A percentile compares a stretch with the other conserved stretches of the same genome.
These are phyloP conservation scores for Pestalotiopsis sp. DNA, from an alignment of 2,329 filamentous ascomycete species.

Conservation along the genomic window DNA sequence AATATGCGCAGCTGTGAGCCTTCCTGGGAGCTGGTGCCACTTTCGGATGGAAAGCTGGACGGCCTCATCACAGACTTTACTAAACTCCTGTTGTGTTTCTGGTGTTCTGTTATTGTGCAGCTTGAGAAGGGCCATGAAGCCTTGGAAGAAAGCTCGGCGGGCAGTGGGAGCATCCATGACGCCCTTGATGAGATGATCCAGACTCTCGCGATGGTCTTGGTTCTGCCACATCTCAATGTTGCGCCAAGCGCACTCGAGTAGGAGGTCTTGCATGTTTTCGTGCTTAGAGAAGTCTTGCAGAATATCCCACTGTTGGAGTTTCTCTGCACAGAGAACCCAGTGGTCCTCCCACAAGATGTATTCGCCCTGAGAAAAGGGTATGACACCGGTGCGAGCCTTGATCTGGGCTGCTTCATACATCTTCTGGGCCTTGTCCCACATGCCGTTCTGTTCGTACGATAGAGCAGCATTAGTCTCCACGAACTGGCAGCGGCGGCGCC, in stretches of 20 bases:
- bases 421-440: constrained; percentile 98
- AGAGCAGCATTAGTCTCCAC: constrained; percentile 96
- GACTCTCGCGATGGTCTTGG: constrained; percentile 80
- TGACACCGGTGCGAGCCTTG: constrained; percentile 92
- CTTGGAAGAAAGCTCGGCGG: constrained; percentile 93
- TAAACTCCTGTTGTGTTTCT: constrained; percentile 80
- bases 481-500: constrained; percentile 92
- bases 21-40: constrained; percentile 96
- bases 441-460: constrained; percentile 97
- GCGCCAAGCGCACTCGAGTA: constrained; percentile 94
- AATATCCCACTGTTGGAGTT: constrained; percentile 98
- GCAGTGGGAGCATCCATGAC: constrained; percentile 97
- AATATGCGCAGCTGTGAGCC: constrained; percentile 93
- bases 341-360: constrained; percentile 99
- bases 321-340: constrained; percentile 96
- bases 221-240: constrained; percentile 95
- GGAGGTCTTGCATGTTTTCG: constrained; percentile 95
- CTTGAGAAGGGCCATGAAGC: constrained; percentile 95
- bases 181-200: constrained; percentile 93
- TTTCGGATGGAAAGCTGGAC: constrained; percentile 97
- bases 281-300: constrained; percentile 97
- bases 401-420: constrained; percentile 97
- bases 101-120: constrained; percentile 76
- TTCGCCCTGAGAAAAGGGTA: constrained; percentile 93
- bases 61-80: constrained; percentile 89